These are phyloP conservation scores for Arachis stenosperma DNA, from an alignment of 306 rosid genomes.

Conservation along the genomic window DNA sequence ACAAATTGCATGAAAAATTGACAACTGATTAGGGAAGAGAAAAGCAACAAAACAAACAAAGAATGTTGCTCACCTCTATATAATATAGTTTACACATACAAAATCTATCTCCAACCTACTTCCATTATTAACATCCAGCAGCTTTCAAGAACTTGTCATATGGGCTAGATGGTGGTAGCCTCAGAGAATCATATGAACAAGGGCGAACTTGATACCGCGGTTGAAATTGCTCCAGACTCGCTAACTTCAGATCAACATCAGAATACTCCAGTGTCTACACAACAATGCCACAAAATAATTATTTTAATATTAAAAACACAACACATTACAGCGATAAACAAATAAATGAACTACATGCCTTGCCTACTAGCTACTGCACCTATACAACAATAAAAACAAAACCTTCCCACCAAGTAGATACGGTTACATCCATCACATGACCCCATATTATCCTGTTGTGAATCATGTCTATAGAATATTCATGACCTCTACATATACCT, in stretches of 20 bases:
- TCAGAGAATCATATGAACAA: slow-evolving; percentile 63
- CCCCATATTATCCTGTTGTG: neutral
- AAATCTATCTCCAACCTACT: slow-evolving; percentile 16
- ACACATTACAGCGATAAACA: neutral
- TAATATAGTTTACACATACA: slow-evolving; percentile 30
- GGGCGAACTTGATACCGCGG: slow-evolving; percentile 48
- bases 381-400: neutral
- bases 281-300: slow-evolving; percentile 29
- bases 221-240: slow-evolving; percentile 47
- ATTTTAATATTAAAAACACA: slow-evolving; percentile 8
- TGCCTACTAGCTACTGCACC: neutral
- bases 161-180: slow-evolving; percentile 87
- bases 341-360: slow-evolving; percentile 20
- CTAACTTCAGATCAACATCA: slow-evolving; percentile 55
- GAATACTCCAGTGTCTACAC: slow-evolving; percentile 58
- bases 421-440: neutral
- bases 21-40: slow-evolving; percentile 23
- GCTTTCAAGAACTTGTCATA: slow-evolving; percentile 93
- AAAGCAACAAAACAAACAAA: neutral
- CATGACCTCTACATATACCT: no score
- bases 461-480: neutral
- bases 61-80: slow-evolving; percentile 7
- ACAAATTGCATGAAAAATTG: slow-evolving; percentile 46
- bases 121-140: slow-evolving; percentile 73
- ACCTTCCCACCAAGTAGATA: neutral